Evolutionary conservation across 805 yeast genomes (phyloP).

Genomic region (Kodamaea restingae): DNA sequence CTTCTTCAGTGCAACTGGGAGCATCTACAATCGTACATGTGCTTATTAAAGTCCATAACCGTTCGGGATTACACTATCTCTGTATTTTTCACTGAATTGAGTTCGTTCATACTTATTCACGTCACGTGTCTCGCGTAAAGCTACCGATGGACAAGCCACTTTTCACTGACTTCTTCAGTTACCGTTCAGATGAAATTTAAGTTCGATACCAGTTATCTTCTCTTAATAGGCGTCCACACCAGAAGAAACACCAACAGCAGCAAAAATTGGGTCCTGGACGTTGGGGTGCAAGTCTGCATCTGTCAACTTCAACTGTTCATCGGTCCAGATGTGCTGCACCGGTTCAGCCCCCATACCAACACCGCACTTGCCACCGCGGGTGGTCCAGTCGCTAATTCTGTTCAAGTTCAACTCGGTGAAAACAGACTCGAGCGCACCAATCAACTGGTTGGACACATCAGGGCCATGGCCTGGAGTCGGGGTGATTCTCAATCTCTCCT

Average conservation of each 20-base stretch:
- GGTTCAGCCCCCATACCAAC: slow-evolving; percentile 58
- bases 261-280: slow-evolving; percentile 58
- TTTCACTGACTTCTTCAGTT: too few species aligned
- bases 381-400: slow-evolving; percentile 74
- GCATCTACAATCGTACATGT: too few species aligned
- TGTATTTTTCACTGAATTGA: too few species aligned
- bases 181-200: too few species aligned
- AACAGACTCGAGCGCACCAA: slow-evolving; percentile 75
- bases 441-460: slow-evolving; percentile 69
- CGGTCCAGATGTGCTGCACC: slow-evolving; percentile 82
- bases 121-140: too few species aligned
- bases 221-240: slow-evolving; percentile 40
- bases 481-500: slow-evolving; percentile 95
- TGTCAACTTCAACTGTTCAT: slow-evolving; percentile 62
- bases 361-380: slow-evolving; percentile 84
- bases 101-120: too few species aligned
- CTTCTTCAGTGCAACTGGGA: too few species aligned
- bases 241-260: slow-evolving; percentile 65
- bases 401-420: slow-evolving; percentile 71
- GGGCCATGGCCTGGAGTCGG: slow-evolving; percentile 96
- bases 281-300: slow-evolving; percentile 64
- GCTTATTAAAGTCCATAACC: too few species aligned
- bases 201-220: background rate
- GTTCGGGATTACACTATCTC: too few species aligned
- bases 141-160: too few species aligned